Base-by-base conservation (phyloP, 306 rosid genomes). In the Glycyrrhiza uralensis region DNA sequence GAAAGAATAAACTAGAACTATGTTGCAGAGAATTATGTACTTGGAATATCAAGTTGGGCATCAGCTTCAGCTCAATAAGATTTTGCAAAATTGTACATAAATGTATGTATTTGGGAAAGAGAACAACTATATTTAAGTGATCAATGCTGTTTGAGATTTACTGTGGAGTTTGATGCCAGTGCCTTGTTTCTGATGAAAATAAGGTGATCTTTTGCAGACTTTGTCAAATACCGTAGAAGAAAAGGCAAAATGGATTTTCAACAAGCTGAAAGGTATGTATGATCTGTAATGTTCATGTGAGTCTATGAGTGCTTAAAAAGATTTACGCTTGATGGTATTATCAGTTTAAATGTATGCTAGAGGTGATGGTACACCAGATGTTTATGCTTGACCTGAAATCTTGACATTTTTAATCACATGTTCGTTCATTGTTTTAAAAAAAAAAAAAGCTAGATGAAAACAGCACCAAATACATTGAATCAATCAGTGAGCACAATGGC, bases 241-340 rank as follows among this genome's bases (percentile, higher is more conserved):
- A 74, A 94, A 94, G 85, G 98, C 98, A 8, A 94, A 91, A 82
- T 94, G 98, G 98, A 36, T 94, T 74, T 94, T 94, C 85, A 89
- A 91, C 91, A 94, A 94, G 66, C 85, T 94, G 17, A 94, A 94
- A 94, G 98, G 98, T 93, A 76, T 44, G 49, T 20, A 44, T 49
- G 19, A 65, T 49, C 36, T 9, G 30, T 32, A 15, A 50, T 51
- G 42, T 30, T 52, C 26, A 12, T 28, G 20, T 6, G 7, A 32
- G 13, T 63, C n/a, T 65, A 26, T 30, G 36, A 46, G 30, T 71
- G 28, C 62, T 29, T 62, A 22, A 0, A 10, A 46, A 29, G 32
- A 41, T 64, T 46, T 62, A 26, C 63, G n/a, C n/a, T n/a, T n/a
- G n/a, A n/a, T n/a, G n/a, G n/a, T n/a, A n/a, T n/a, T n/a, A n/a